A percentile compares a stretch with the other conserved stretches of the same genome.
phyloP scores from a whole-genome alignment of 176 grass and related monocot species.

The Oryza glaberrima region DNA sequence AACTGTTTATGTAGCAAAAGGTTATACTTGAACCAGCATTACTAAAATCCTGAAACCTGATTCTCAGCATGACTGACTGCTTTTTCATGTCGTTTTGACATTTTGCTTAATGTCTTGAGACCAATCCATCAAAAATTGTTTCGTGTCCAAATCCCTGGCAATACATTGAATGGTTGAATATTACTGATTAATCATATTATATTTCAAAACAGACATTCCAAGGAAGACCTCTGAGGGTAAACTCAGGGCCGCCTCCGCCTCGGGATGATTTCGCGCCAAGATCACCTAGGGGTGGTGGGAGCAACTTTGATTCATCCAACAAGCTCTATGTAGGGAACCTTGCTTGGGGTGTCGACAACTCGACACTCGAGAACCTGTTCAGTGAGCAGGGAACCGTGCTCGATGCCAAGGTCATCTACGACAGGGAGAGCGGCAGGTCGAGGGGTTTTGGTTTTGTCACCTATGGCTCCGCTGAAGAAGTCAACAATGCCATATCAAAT shows the following conservation, averaged over 20 bases:
- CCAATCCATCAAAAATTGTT: too few species aligned
- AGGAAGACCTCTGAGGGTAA: conserved; percentile 78
- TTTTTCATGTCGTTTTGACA: not conserved
- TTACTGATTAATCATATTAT: conserved; percentile 14
- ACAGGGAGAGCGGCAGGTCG: conserved; percentile 87
- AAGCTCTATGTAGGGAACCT: conserved; percentile 92
- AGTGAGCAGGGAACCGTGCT: conserved; percentile 82
- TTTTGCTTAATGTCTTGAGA: not conserved
- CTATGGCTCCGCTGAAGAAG: conserved; percentile 58
- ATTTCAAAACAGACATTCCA: conserved; percentile 64
- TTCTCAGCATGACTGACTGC: not conserved
- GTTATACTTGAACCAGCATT: not conserved
- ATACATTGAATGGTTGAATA: not conserved
- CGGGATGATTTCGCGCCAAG: conserved; percentile 58
- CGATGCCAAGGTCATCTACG: conserved; percentile 80
- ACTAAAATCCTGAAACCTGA: conserved; percentile 9
- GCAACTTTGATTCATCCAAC: conserved; percentile 51
- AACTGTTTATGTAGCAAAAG: not conserved
- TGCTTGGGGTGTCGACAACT: conserved; percentile 90
- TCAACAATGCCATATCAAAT: conserved; percentile 77
- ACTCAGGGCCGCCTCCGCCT: conserved; percentile 74
- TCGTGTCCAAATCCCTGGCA: not conserved
- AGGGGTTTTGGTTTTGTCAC: conserved; percentile 98
- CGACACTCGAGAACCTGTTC: conserved; percentile 79
- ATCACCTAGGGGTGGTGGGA: conserved; percentile 52